Evolutionary conservation across 768 basidiomycete species (phyloP), one percentile per base, ranked within the genome.

Genomic region (Paxillus rubicundulus): DNA sequence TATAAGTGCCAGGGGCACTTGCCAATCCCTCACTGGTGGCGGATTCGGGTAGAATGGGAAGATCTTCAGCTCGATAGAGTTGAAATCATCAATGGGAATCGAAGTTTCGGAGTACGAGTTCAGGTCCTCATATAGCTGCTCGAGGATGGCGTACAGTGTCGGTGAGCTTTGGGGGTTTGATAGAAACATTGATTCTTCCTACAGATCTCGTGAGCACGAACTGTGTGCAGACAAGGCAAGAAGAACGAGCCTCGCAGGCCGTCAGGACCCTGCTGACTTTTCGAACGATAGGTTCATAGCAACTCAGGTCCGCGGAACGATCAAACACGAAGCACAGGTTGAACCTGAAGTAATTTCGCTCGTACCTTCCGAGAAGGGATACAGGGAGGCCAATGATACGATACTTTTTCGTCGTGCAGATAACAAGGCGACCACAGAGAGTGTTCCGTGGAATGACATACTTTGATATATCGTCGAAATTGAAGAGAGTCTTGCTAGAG

Each of bases 251-350:
- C 82, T 98, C 97, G 65, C 93, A 93, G 14, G 84, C 76, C 30
- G 85, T 83, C 54, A 99, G 71, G 32, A 98, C 93, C 27, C 95
- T 84, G 59, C 88, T 92, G 39, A 93, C 85, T 76, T 99, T 99
- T 46, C 96, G 82, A 9, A 98, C 92, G 45, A 99, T 83, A 4
- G 94, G 92, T 58, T 98, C 96, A 72, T 95, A 98, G 59, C 93
- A 95, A 63, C 92, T 93, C 49, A 98, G 74, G 68, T 97, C 94
- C 10, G 92, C 92, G 21, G 81, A 81, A 41, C 90, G 84, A 43
- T 93, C 89, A 69, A 99, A 99, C 3, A 98, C 96, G 68, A 98
- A 97, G 70, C 95, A 98, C 24, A 98, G 72, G 66, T 98, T 98
- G 72, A 90, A 98, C 57, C 87, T 80, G 70, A 97, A 95, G 68